These are phyloP conservation scores for Axilococcus clingmanii DNA, from an alignment of 139 green algal genomes.

Conservation along the genomic window DNA sequence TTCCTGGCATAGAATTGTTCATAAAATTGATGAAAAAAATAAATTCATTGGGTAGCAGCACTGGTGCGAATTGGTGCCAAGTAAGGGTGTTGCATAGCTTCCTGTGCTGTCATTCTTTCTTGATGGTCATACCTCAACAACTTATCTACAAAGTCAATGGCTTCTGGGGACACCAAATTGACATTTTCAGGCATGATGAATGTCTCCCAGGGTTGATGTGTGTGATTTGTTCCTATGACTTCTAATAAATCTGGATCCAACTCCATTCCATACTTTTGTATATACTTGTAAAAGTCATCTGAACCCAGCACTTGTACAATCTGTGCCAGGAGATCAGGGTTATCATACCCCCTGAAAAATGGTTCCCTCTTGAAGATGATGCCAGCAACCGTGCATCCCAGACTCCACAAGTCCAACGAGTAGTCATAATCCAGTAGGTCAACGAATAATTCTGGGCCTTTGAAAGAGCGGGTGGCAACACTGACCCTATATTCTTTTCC, in stretches of 20 bases:
- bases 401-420: conserved; percentile 90
- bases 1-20: no score
- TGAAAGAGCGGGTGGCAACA: conserved; percentile 93
- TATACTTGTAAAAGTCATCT: conserved; percentile 77
- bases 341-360: conserved; percentile 98
- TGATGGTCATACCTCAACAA: conserved; percentile 78
- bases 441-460: conserved; percentile 95
- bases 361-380: conserved; percentile 95
- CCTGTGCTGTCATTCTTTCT: conserved; percentile 77
- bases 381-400: conserved; percentile 69
- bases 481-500: conserved; percentile 92
- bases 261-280: conserved; percentile 94
- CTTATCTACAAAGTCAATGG: conserved; percentile 93
- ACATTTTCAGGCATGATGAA: conserved; percentile 89
- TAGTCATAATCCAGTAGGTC: conserved; percentile 99
- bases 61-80: conserved; percentile 67
- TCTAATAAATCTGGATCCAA: conserved; percentile 89
- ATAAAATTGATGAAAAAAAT: no score
- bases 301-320: conserved; percentile 94
- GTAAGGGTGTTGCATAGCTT: conserved; percentile 93
- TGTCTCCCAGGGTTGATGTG: conserved; percentile 83
- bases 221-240: conserved; percentile 70
- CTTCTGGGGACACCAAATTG: conserved; percentile 86
- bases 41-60: no score
- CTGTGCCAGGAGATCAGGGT: conserved; percentile 98